Evolutionary conservation across 768 basidiomycete genomes (phyloP).

Genomic region (Coprinellus micaceus): DNA sequence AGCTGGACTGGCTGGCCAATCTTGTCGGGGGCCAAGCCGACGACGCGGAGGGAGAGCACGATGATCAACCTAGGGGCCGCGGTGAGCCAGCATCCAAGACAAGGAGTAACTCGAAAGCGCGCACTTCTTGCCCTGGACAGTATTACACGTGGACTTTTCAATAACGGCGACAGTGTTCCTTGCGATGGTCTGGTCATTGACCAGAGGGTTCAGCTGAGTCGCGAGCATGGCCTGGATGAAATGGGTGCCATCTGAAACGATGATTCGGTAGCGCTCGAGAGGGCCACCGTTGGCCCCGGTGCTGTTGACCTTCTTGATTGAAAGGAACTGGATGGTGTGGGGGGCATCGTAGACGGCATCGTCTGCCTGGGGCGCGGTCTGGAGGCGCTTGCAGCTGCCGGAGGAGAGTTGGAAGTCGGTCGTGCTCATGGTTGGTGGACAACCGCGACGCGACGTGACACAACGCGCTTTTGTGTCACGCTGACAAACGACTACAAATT

Average conservation of each 20-base stretch:
- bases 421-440: constrained; percentile 29
- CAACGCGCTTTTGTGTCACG: constrained; percentile 15
- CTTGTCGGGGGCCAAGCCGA: constrained; percentile 57
- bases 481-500: neutral
- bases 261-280: constrained; percentile 68
- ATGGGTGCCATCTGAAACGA: constrained; percentile 84
- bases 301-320: constrained; percentile 69
- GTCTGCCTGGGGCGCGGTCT: constrained; percentile 42
- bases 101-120: constrained; percentile 19
- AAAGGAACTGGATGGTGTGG: constrained; percentile 74
- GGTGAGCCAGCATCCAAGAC: neutral
- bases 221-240: constrained; percentile 95
- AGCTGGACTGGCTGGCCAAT: constrained; percentile 59
- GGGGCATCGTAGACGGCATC: constrained; percentile 37
- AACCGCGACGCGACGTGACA: constrained; percentile 17
- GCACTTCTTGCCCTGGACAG: constrained; percentile 81
- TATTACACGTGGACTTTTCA: constrained; percentile 76
- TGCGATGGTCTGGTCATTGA: constrained; percentile 56
- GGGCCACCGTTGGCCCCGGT: constrained; percentile 25
- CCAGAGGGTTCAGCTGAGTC: constrained; percentile 79
- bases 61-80: constrained; percentile 65
- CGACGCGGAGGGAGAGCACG: constrained; percentile 60
- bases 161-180: constrained; percentile 70
- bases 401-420: constrained; percentile 52
- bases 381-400: constrained; percentile 53